Evolutionary conservation across 2,329 filamentous ascomycete genomes (phyloP), one percentile per base, ranked within the genome.

Genomic region (Parasarocladium wereldwijsianum): DNA sequence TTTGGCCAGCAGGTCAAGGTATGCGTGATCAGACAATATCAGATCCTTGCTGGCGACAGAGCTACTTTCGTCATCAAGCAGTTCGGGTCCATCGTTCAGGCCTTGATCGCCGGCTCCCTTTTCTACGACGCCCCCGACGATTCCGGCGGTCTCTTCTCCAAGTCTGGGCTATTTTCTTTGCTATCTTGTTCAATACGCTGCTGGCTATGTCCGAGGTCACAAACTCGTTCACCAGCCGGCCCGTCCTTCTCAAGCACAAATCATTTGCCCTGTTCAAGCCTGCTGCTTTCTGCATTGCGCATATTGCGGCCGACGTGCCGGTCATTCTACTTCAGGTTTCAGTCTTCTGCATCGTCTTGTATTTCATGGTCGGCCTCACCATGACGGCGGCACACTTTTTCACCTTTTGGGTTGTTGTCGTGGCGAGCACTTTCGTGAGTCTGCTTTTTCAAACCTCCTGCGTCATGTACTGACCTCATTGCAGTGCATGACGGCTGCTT

Each of bases 181-280:
- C 73, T 1, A 54, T 79, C 0, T 53, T 81, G 0, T 74, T 66
- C 47, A 73, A 77, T 43, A 58, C 63, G 33, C 50, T 81, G 6
- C 44, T 78, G 2, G 62, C 71, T 14, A 70, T 80, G 60, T 64
- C 71, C 2, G 76, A 82, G 46, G 74, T 81, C 2, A 74, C 64
- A 0, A 62, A 69, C 17, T 71, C 70, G 0, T 79, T 74, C 40
- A 56, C 50, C 9, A 71, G 71, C 12, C 62, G 75, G 1, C 67
- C 69, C 0, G 59, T 76, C 8, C 43, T 76, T 4, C 46, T 65
- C 26, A 74, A 74, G 44, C 70, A 75, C 38, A 68, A 67, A 36
- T 43, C 49, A 0, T 74, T 74, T 35, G 68, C 64, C 12, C 56
- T 64, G 28, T 72, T 64, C 44, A 66, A 73, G 29, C 70, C 70